Evolutionary conservation across 169 alveolate genomes (phyloP).

Genomic region (Plasmodium gonderi): DNA sequence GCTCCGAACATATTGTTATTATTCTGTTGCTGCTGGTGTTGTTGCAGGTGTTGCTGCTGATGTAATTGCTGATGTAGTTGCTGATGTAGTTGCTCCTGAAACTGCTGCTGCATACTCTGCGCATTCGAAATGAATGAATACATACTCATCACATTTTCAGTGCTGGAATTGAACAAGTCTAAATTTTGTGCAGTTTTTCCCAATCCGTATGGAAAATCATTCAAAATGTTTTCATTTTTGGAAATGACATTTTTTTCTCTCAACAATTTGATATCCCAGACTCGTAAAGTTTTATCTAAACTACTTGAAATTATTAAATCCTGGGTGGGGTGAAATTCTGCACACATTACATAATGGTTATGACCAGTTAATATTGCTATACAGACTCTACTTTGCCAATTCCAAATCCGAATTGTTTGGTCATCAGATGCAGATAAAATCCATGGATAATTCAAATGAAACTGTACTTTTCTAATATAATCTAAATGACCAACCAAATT

Average conservation of each 20-base stretch:
- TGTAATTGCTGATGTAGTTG: neutral
- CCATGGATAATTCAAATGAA: conserved; percentile 97
- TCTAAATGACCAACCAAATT: conserved; percentile 96
- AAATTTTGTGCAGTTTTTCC: neutral
- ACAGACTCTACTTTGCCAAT: conserved; percentile 95
- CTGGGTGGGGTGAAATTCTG: conserved; percentile 94
- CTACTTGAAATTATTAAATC: conserved; percentile 94
- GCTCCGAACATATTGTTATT: conserved; percentile 72
- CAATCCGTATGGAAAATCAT: conserved; percentile 35
- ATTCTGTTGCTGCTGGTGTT: conserved; percentile 1
- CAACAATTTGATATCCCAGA: conserved; percentile 95
- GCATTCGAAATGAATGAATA: conserved; percentile 9
- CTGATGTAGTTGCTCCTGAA: neutral
- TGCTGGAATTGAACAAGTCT: neutral
- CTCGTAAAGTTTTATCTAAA: conserved; percentile 94
- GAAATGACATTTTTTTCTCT: conserved; percentile 92
- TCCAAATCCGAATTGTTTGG: conserved; percentile 97
- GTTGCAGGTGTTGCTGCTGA: neutral
- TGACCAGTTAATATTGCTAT: conserved; percentile 94
- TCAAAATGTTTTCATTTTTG: neutral
- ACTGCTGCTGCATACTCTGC: neutral
- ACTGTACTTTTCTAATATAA: conserved; percentile 96
- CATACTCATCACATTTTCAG: neutral
- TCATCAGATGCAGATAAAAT: conserved; percentile 96
- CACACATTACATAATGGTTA: conserved; percentile 97